Evolutionary conservation across 2,329 filamentous ascomycete genomes (phyloP), one percentile per base, ranked within the genome.

Genomic region (Epicoccum sorghinum): DNA sequence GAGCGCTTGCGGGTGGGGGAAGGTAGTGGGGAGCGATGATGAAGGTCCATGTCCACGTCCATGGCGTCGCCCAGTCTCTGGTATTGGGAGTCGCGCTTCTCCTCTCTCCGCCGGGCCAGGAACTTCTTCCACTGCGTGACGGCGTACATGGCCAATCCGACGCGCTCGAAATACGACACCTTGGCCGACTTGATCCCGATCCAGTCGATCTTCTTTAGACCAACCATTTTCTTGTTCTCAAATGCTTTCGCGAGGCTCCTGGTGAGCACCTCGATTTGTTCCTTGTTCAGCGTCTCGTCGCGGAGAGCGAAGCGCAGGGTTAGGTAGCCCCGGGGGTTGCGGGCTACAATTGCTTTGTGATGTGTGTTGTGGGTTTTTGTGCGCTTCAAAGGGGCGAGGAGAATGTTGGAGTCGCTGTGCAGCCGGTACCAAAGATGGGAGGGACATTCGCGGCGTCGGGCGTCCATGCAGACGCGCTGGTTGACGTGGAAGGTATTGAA

Each of bases 131-230:
- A 74, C 42, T 72, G 62, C 9, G 56, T 49, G 22, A 66, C 50
- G 1, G 61, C 67, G 44, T 59, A 65, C 47, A 68, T 52, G 1
- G 67, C 65, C 9, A 72, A 51, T 7, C 67, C 59, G 13, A 65
- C 59, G 7, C 66, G 63, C 29, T 69, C 61, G 36, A 73, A 73
- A 14, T 64, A 59, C 6, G 66, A 50, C 0, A 58, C 62, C 2
- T 53, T 55, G 3, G 69, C 65, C 6, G 66, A 59, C 42, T 65
- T 62, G 41, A 73, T 60, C 2, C 59, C 62, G 4, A 73, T 29
- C 68, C 71, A 75, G 32, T 74, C 70, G 7, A 75, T 67, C 9
- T 61, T 59, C n/a, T 58, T 56, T n/a, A 73, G 14, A 1, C 66
- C 66, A 7, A 74, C 52, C 0, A 66, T 30, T 4, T 52, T 32